Percentiles rank a stretch among this genome's conserved stretches.
These are phyloP conservation scores for Ophiorrhiza pumila DNA, from an alignment of 257 asterid genomes.

Conservation along the genomic window DNA sequence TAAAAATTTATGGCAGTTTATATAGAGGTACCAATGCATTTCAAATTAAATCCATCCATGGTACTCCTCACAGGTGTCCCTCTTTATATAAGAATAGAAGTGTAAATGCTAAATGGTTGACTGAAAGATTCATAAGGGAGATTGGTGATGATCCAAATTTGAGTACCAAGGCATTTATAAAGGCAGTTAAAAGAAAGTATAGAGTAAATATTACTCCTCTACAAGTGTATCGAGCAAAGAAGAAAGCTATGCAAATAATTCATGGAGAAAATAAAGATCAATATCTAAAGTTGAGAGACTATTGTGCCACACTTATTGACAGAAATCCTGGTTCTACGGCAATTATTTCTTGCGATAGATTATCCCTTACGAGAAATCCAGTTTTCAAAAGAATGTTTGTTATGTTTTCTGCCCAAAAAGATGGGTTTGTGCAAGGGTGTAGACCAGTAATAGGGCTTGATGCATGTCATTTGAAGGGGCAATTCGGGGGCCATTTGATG, in stretches of 20 bases:
- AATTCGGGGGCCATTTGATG: too few relatives aligned
- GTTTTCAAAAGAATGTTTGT: background rate
- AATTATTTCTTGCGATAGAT: background rate
- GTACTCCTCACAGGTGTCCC: background rate
- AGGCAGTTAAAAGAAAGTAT: too few relatives aligned
- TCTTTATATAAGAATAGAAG: too few relatives aligned
- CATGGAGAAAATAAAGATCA: background rate
- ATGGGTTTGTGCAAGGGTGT: background rate
- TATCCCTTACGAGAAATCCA: background rate
- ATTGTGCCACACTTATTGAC: background rate
- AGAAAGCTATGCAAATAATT: background rate
- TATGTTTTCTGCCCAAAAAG: too few relatives aligned
- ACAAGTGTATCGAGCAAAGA: background rate
- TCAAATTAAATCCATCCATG: background rate
- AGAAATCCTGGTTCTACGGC: background rate
- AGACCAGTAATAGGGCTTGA: background rate
- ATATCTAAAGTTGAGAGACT: background rate
- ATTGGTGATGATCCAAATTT: background rate
- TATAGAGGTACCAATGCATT: background rate
- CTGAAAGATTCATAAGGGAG: background rate
- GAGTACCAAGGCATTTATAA: too few relatives aligned
- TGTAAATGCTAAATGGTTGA: background rate
- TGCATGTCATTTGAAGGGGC: constrained; percentile 1
- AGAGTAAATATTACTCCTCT: too few relatives aligned
- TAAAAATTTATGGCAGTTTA: too few relatives aligned